Evolutionary conservation across 352 stramenopile species (phyloP).

Genomic region (Phytophthora constricta): DNA sequence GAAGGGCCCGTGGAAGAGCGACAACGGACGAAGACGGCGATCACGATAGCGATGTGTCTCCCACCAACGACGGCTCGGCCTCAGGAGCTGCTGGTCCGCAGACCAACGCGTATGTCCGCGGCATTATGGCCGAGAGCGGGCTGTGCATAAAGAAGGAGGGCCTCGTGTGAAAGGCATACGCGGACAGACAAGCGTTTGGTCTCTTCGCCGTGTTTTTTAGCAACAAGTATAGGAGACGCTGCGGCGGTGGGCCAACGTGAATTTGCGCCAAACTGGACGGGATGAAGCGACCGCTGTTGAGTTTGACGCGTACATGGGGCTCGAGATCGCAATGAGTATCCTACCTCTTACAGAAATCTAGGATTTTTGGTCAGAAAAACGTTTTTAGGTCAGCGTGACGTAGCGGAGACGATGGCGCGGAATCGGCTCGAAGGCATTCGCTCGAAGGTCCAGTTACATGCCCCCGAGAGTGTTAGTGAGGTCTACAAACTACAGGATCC

Average conservation of each 20-base stretch:
- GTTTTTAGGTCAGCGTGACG: neutral
- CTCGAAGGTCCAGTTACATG: neutral
- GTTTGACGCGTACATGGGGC: neutral
- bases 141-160: neutral
- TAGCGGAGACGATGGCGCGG: neutral
- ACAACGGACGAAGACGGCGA: no score
- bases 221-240: neutral
- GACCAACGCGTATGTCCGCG: neutral
- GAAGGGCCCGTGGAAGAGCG: no score
- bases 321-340: slow-evolving; percentile 1
- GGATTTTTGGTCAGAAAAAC: neutral
- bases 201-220: neutral
- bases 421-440: neutral
- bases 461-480: neutral
- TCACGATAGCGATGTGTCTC: no score
- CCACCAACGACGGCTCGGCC: no score
- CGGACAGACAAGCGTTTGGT: neutral
- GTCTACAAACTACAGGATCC: neutral
- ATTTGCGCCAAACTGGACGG: neutral
- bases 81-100: neutral
- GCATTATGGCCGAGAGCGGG: neutral
- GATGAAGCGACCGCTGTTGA: neutral
- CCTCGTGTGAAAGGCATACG: neutral
- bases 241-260: neutral
- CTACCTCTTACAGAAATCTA: neutral